Evolutionary conservation across 2,329 filamentous ascomycete species (phyloP), one percentile per base, ranked within the genome.

Genomic region (Ceratocystiopsis minuta): DNA sequence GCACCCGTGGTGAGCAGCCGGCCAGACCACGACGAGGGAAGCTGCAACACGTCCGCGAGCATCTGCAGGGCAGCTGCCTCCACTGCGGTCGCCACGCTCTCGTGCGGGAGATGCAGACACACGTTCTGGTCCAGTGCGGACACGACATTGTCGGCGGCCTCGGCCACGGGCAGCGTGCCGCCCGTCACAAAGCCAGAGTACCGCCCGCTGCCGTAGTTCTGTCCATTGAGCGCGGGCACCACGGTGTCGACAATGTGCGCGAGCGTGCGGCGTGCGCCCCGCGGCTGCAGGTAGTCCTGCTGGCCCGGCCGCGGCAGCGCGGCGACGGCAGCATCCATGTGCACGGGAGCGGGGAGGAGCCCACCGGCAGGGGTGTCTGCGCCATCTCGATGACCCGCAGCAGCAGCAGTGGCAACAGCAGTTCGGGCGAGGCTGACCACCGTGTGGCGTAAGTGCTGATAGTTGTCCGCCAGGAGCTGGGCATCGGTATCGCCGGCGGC

Each of bases 101-200:
- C 81, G 16, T 66, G 63, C 0, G 84, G 78, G 1, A 94, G 64
- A 56, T 95, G 86, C 1, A 93, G 82, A 44, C 78, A 71, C 5
- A 86, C 77, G 57, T 87, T 94, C 55, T 93, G 84, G 55, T 95
- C 87, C 46, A 79, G 71, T 10, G 73, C 70, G 6, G 78, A 78
- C 46, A 88, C 85, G n/a, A 94, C 60, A 48, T 85, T 80, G 56
- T 95, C 88, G 2, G 85, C 87, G 42, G 83, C 72, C 50, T 80
- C 70, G 31, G 86, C 86, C 18, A 85, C 75, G 6, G 85, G 83
- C 0, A 87, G 81, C 9, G 70, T 66, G 14, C 84, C 81, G 37
- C 88, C 88, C 0, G 79, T 93, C 6, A 95, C 80, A 56, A 95
- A 94, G 45, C 85, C 87, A 57, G 84, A 92, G 65, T 92, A 93